Evolutionary conservation across 371 early-diverging fungal species (phyloP).

Genomic region (Mortierella sp.): DNA sequence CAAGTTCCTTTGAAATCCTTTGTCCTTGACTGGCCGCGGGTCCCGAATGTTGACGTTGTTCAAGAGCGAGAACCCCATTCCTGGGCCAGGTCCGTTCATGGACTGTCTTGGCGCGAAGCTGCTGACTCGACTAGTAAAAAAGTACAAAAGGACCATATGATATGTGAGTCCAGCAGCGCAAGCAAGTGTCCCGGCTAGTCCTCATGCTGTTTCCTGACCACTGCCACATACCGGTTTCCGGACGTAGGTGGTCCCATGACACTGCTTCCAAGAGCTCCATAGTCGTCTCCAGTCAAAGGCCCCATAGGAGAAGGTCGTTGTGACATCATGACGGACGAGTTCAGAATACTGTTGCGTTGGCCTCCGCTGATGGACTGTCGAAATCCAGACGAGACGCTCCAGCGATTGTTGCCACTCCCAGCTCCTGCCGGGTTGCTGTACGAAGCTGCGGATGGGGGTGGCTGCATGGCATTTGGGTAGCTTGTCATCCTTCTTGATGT

Average conservation of each 20-base stretch:
- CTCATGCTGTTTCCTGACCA: no score
- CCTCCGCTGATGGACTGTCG: constrained; percentile 38
- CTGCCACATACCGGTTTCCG: constrained; percentile 20
- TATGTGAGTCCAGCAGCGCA: neutral
- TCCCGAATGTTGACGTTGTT: constrained; percentile 59
- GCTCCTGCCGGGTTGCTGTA: constrained; percentile 11
- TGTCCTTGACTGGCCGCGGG: constrained; percentile 77
- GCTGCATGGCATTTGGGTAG: constrained; percentile 24
- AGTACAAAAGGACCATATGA: neutral
- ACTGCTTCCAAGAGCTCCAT: constrained; percentile 30
- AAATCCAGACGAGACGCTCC: constrained; percentile 40
- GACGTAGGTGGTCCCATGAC: constrained; percentile 47
- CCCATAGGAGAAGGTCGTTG: constrained; percentile 52
- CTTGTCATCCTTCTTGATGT: constrained; percentile 9
- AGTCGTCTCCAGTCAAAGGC: constrained; percentile 34
- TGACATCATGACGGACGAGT: constrained; percentile 25
- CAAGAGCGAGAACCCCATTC: constrained; percentile 15
- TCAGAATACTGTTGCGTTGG: constrained; percentile 26
- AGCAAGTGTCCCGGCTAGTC: neutral
- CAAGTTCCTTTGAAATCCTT: constrained; percentile 75
- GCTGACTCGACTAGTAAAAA: constrained; percentile 25
- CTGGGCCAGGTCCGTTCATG: constrained; percentile 18
- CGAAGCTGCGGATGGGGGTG: constrained; percentile 9
- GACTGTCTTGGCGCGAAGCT: constrained; percentile 41
- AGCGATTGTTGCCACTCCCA: constrained; percentile 39